Base-by-base conservation (phyloP, 1,284 basidiomycete genomes). In the Marasmius oreades region DNA sequence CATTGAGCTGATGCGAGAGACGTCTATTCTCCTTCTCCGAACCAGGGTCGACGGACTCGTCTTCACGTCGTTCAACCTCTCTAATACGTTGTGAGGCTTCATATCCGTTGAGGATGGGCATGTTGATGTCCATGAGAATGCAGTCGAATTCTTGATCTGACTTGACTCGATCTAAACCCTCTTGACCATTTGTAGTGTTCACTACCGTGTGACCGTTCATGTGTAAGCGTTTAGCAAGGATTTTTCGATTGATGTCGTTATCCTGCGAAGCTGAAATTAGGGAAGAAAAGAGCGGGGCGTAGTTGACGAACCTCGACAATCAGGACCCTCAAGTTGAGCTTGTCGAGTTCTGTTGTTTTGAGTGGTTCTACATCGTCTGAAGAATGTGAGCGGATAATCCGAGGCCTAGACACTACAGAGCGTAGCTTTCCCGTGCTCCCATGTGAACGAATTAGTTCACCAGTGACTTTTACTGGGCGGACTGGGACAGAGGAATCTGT, bases 121-220 rank as follows among this genome's bases (percentile, higher is more conserved):
- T 93, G 67, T 87, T 91, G 33, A 93, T 85, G 68, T 93, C 91
- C 92, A 93, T 93, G 54, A 95, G 74, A 18, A 93, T 77, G 50
- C 79, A 82, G 67, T 95, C 91, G 59, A 89, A 90, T 16, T 82
- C 76, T 33, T 77, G 75, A 66, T 93, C 88, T 0, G 69, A 64
- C 55, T 78, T 68, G 31, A 93, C 74, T 57, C 76, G 76, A 44
- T 89, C 84, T 1, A 92, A 74, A 0, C 84, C 86, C 66, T 93
- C 89, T 69, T 90, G 88, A 5, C 92, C 91, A 63, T 93, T 92
- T 3, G 82, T 85, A 0, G 85, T 85, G 47, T 81, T 80, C 23
- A 86, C 73, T 1, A 92, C 86, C 11, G 67, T 74, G 64, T 93
- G 89, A 0, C 87, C 88, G 63, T 86, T 86, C 59, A 85, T 74